These are phyloP conservation scores for Hygrocybe coccinea DNA, from an alignment of 768 basidiomycete genomes.

Conservation along the genomic window DNA sequence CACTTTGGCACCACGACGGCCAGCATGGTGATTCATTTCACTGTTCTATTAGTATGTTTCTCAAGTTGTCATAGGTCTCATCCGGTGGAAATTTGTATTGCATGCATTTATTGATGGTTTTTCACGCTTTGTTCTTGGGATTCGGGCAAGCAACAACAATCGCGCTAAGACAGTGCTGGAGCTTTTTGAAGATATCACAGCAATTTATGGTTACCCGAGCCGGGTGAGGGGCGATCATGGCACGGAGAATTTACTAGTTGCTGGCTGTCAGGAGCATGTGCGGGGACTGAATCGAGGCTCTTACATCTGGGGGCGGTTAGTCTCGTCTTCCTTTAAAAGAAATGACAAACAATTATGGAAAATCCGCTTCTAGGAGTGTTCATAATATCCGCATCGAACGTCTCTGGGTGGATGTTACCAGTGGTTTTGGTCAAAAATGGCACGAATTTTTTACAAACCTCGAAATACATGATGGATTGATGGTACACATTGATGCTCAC, in stretches of 20 bases:
- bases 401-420: conserved; percentile 37
- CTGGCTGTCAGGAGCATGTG: conserved; percentile 25
- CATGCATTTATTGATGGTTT: conserved; percentile 44
- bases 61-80: conserved; percentile 33
- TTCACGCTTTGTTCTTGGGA: conserved; percentile 31
- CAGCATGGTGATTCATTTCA: no score
- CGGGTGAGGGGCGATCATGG: conserved; percentile 31
- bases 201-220: conserved; percentile 23
- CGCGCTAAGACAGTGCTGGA: conserved; percentile 33
- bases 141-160: conserved; percentile 41
- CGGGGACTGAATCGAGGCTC: conserved; percentile 24
- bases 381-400: conserved; percentile 39
- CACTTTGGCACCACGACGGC: no score
- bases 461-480: conserved; percentile 26
- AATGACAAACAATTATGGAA: neutral
- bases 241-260: conserved; percentile 31
- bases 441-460: conserved; percentile 34
- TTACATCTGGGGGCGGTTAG: conserved; percentile 37
- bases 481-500: conserved; percentile 23
- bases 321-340: neutral
- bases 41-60: no score
- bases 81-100: conserved; percentile 34
- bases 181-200: conserved; percentile 25
- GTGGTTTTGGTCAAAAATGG: conserved; percentile 35
- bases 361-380: no score